phyloP scores from a whole-genome alignment of 208 protist species.

The Crithidia thermophila region DNA sequence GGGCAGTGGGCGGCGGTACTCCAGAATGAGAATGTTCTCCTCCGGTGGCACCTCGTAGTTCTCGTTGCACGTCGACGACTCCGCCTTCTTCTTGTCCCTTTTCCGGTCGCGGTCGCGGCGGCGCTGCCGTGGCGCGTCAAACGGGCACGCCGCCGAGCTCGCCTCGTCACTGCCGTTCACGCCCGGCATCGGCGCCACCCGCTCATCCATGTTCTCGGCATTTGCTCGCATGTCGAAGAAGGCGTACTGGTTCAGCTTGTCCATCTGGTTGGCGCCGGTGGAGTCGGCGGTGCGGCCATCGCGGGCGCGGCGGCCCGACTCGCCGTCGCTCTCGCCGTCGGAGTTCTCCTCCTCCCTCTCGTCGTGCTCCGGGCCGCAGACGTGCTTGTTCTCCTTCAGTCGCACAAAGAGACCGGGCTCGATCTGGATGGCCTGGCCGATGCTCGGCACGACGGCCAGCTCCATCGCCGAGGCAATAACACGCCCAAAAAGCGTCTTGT shows the following conservation, averaged over 20 bases:
- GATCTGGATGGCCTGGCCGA: slow-evolving; percentile 62
- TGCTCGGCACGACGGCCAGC: slow-evolving; percentile 41
- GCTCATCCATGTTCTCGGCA: slow-evolving; percentile 26
- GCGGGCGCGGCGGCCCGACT: neutral
- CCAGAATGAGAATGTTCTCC: slow-evolving; percentile 30
- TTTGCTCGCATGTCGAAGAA: slow-evolving; percentile 37
- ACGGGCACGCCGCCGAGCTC: slow-evolving; percentile 23
- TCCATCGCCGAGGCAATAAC: slow-evolving; percentile 35
- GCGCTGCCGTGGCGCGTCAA: slow-evolving; percentile 4
- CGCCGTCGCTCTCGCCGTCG: no score
- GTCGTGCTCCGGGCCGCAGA: neutral
- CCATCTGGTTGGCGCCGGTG: neutral
- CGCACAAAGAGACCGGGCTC: slow-evolving; percentile 77
- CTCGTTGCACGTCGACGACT: slow-evolving; percentile 9
- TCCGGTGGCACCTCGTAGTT: slow-evolving; percentile 15
- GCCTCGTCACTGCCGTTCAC: slow-evolving; percentile 17
- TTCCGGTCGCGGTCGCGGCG: neutral
- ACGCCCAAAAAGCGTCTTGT: slow-evolving; percentile 31
- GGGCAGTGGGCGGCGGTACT: slow-evolving; percentile 32
- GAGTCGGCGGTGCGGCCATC: neutral
- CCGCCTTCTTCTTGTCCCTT: neutral
- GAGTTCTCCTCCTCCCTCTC: slow-evolving; percentile 19
- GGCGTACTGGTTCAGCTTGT: slow-evolving; percentile 24
- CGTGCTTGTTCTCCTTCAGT: slow-evolving; percentile 15
- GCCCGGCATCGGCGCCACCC: slow-evolving; percentile 3